Evolutionary conservation across 306 rosid genomes (phyloP).

Genomic region (Dryas alaskensis): DNA sequence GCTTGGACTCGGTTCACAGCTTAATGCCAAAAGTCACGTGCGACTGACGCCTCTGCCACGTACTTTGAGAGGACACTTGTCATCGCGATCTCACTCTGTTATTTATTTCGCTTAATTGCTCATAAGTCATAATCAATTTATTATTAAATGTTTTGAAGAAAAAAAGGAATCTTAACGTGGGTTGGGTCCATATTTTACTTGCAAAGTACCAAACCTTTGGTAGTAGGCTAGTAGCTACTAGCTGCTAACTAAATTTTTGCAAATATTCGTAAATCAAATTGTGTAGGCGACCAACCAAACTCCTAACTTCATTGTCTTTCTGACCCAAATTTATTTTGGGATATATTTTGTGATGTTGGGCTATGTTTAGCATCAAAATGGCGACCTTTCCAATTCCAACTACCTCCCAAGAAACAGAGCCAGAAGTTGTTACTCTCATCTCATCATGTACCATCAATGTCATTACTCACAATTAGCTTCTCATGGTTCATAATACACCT

Average conservation of each 20-base stretch:
- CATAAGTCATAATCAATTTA: background rate
- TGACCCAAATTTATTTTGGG: background rate
- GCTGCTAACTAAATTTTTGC: too few species aligned
- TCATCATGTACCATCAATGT: background rate
- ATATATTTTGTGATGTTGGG: background rate
- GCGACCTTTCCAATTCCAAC: background rate
- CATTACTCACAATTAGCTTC: background rate
- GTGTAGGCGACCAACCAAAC: too few species aligned
- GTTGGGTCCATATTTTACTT: too few species aligned
- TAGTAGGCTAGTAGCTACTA: too few species aligned
- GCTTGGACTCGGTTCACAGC: background rate
- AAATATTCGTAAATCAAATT: too few species aligned
- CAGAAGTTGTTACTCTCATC: background rate
- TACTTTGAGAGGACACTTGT: background rate
- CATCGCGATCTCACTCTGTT: background rate
- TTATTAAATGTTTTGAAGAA: background rate
- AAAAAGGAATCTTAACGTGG: too few species aligned
- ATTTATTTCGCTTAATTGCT: background rate
- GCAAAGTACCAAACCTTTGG: too few species aligned
- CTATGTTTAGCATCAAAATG: background rate
- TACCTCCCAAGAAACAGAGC: background rate
- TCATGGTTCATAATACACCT: background rate
- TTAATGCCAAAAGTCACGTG: constrained; percentile 9
- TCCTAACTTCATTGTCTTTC: too few species aligned
- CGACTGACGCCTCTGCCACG: constrained; percentile 11